Base-by-base conservation (phyloP, 192 early-diverging fungal genomes). In the Coemansia sp. region DNA sequence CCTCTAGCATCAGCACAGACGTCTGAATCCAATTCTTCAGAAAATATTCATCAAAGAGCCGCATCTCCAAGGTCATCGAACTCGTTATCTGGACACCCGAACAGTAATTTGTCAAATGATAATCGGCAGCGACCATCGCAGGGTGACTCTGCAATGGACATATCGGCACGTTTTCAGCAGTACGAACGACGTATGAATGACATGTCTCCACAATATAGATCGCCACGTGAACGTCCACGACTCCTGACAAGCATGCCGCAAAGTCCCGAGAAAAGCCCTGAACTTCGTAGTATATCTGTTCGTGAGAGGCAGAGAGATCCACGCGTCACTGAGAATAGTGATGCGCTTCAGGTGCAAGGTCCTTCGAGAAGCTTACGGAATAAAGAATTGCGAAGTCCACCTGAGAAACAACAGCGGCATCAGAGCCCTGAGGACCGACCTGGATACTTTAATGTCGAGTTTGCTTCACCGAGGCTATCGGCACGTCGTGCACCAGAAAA, bases 161-260 rank as follows among this genome's bases (percentile, higher is more conserved):
- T 62, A 9, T 62, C 68, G 12, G 49, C 68, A 9, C 66, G 71
- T 54, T 73, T 69, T 53, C 70, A 79, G 76, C 67, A 73, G 52
- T 65, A 73, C 61, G 70, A 79, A 49, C 53, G 38, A 48, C 62
- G 67, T 1, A 52, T 62, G 47, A 62, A 66, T 24, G 67, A 62
- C 14, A 23, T 41, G 19, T 73, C 71, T 31, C 68, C 76, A 32
- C 69, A 67, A 21, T 61, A 67, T 54, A 30, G 54, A 52, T 71
- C 74, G 23, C 74, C 68, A 16, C 74, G 64, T 25, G 68, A 76
- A 24, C 67, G 73, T 3, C 67, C 60, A 47, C 59, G 68, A 26
- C n/a, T 22, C 28, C 26, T 65, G 26, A 47, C 44, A 18, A 49
- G 25, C 23, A 8, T 51, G 24, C 7, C 27, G 38, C 58, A 59